Conservation (phyloP, 257 asterid species). For the Euphrasia confusa region DNA sequence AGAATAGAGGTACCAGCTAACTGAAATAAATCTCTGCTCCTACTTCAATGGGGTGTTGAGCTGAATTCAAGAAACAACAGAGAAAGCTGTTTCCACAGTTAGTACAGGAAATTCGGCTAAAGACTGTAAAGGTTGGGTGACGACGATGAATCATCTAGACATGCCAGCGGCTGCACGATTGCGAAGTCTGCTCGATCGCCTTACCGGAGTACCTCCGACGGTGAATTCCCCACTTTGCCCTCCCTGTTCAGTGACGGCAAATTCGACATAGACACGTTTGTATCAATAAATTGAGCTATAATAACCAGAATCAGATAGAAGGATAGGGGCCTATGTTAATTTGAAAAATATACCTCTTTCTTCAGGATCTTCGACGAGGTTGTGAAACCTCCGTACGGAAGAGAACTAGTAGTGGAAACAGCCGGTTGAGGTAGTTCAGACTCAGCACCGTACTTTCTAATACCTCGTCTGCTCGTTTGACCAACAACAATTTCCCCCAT, state of each 20-base stretch:
- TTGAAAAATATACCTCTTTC: constrained; percentile 43
- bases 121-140: neutral
- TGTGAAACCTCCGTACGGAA: constrained; percentile 41
- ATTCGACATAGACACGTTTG: neutral
- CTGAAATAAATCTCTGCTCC: neutral
- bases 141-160: constrained; percentile 39
- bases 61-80: constrained; percentile 29
- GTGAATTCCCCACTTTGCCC: constrained; percentile 36
- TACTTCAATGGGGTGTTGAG: no score
- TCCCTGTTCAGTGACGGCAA: constrained; percentile 34
- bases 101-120: neutral
- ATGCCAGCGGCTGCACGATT: constrained; percentile 31
- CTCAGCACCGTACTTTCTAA: constrained; percentile 27
- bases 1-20: constrained; percentile 1
- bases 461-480: constrained; percentile 26
- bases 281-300: neutral
- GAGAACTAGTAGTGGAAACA: constrained; percentile 20
- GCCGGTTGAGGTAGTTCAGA: constrained; percentile 23
- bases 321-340: neutral
- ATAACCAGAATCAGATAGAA: neutral
- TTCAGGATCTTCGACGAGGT: constrained; percentile 35
- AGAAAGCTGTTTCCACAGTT: constrained; percentile 33
- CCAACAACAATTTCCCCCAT: constrained; percentile 56
- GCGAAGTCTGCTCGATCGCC: constrained; percentile 68
- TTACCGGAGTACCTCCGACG: constrained; percentile 45